Base-by-base conservation (phyloP, 352 stramenopile species). In the Thalassiosira tumida region DNA sequence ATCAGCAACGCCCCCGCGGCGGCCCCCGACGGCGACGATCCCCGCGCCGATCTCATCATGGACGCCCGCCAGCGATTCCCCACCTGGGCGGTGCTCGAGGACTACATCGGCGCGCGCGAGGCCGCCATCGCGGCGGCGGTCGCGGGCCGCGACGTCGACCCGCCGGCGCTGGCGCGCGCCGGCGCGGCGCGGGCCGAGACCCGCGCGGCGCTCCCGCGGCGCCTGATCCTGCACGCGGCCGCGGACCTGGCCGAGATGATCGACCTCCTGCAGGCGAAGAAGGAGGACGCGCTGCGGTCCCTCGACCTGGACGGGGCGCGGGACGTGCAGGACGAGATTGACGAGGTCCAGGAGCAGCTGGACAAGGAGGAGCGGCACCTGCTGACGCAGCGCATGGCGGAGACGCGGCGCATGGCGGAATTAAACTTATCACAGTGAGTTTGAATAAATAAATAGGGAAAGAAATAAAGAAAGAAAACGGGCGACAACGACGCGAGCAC, bases 41-140 rank as follows among this genome's bases (percentile, higher is more conserved):
- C 88, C 0, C 90, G 92, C 33, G 90, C 82, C 40, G 54, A 86
- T 31, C 86, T 94, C 26, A 91, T 94, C 41, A 51, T 75, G n/a
- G 86, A 94, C n/a, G 90, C 90, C 21, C 35, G 90, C 21, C 83
- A 89, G n/a, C 81, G 82, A 67, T 94, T 92, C 67, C 86, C 90
- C 26, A 94, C 90, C 31, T 79, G 90, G 54, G 90, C 83, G 35
- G 83, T 70, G 15, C 80, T 94, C 15, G 90, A 94, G 74, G 90
- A 94, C 72, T 59, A 67, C 37, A 94, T 94, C 64, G 70, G 84
- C 24, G 83, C 75, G 29, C 85, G 90, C 26, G 86, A 92, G 31
- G 41, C 38, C 1, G 74, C 88, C 43, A 86, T 94, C 0, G 84
- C 90, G 50, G 70, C 83, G 13, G 90, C 90, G 2, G 82, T 92